Base-by-base conservation (phyloP, 176 grass and related monocot species). In the Calamus simplicifolius region DNA sequence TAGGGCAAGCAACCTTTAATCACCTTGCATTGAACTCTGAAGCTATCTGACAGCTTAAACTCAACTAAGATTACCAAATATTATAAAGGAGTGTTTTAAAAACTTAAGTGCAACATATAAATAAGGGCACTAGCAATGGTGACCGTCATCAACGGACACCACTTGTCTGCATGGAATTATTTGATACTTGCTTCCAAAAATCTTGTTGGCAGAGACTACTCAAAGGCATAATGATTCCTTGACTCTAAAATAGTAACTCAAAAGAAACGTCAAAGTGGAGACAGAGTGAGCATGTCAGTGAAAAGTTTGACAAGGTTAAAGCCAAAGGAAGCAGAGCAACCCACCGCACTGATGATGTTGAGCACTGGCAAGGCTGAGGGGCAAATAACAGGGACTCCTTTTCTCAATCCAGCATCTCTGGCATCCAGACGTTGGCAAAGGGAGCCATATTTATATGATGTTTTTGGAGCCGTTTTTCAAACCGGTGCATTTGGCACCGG, bases 391-490 rank as follows among this genome's bases (percentile, higher is more conserved):
- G 31, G 38, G 16, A 15, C 14, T 49, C 38, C 28, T 59, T 77
- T 73, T 68, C 57, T 68, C 73, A 58, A 66, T 49, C 65, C 28
- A 76, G 29, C 30, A 69, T 69, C 29, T 80, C 29, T 80, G 63
- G 61, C 49, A 69, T 59, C 59, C 31, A 63, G 61, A 73, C 23
- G 79, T 64, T 75, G 52, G 48, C 52, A 72, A 77, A 57, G 74
- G 48, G 59, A 60, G 48, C 13, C 27, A 27, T 69, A 54, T 57
- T 59, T 73, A 63, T 54, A 16, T 64, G 16, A 54, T 71, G 13
- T 43, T 18, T 29, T 25, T 65, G 57, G n/a, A n/a, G n/a, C n/a
- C n/a, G n/a, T n/a, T n/a, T n/a, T n/a, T n/a, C n/a, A n/a, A n/a
- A n/a, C n/a, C n/a, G n/a, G n/a, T n/a, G n/a, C n/a, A n/a, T n/a